These are phyloP conservation scores for Spatholobus suberectus DNA, from an alignment of 306 rosid genomes.

Conservation along the genomic window DNA sequence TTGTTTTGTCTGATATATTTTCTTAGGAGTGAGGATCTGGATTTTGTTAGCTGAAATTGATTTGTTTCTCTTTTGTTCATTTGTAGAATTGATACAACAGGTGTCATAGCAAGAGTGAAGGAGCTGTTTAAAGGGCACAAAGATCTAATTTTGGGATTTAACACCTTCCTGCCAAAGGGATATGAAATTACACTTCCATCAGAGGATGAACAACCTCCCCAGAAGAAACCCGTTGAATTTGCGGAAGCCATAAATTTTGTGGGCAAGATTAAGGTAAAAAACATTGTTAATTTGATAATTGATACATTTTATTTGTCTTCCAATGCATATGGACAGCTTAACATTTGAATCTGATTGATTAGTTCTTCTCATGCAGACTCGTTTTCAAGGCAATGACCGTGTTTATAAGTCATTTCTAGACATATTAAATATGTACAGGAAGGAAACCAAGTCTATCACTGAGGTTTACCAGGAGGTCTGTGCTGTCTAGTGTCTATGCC, in stretches of 20 bases:
- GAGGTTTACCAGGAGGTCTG: constrained; percentile 91
- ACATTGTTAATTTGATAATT: constrained; percentile 12
- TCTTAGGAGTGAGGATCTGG: not conserved
- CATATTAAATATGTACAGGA: constrained; percentile 96
- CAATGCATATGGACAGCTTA: not conserved
- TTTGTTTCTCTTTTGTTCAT: constrained; percentile 36
- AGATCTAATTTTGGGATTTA: constrained; percentile 85
- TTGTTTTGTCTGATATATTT: not conserved
- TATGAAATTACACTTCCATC: constrained; percentile 84
- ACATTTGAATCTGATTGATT: constrained; percentile 39
- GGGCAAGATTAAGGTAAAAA: constrained; percentile 88
- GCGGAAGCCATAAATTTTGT: constrained; percentile 95
- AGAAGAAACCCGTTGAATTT: constrained; percentile 93
- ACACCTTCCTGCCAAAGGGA: constrained; percentile 92
- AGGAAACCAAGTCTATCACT: constrained; percentile 80
- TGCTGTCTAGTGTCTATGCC: constrained; percentile 8
- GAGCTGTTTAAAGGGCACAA: constrained; percentile 88
- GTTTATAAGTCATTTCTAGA: constrained; percentile 94
- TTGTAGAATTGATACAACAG: constrained; percentile 76
- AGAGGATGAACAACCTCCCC: constrained; percentile 85
- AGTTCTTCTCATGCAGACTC: constrained; percentile 63
- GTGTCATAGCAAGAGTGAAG: constrained; percentile 84
- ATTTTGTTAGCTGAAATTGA: constrained; percentile 31
- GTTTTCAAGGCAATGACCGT: constrained; percentile 90
- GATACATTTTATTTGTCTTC: not conserved